A percentile compares a stretch with the other conserved stretches of the same genome.
phyloP scores from a whole-genome alignment of 23 red algal species.

The Gracilariopsis chorda region DNA sequence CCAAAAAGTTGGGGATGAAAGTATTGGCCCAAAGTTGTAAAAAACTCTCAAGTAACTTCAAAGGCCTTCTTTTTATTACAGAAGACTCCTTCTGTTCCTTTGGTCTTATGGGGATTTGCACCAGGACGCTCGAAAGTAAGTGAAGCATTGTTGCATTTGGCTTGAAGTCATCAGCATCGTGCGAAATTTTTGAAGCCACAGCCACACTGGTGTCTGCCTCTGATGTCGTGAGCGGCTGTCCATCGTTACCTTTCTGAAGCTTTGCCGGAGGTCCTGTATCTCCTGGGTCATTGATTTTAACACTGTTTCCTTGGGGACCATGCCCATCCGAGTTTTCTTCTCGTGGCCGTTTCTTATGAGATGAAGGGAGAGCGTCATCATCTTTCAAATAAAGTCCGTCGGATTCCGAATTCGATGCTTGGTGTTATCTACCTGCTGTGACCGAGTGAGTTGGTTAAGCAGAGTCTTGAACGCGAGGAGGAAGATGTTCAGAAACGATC shows the following conservation, averaged over 20 bases:
- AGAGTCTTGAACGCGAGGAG: slow-evolving; percentile 74
- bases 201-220: neutral
- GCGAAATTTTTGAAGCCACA: neutral
- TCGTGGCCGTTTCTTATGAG: slow-evolving; percentile 12
- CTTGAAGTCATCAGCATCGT: slow-evolving; percentile 57
- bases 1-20: slow-evolving; percentile 39
- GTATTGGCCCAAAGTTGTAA: slow-evolving; percentile 61
- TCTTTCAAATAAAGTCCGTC: no score
- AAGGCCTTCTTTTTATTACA: slow-evolving; percentile 41
- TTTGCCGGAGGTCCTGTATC: slow-evolving; percentile 35
- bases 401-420: slow-evolving; percentile 52
- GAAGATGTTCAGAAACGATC: slow-evolving; percentile 72
- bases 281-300: neutral
- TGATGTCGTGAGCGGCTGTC: slow-evolving; percentile 21
- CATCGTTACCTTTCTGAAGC: slow-evolving; percentile 18
- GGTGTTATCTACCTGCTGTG: slow-evolving; percentile 69
- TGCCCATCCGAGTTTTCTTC: slow-evolving; percentile 3
- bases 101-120: slow-evolving; percentile 54
- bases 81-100: slow-evolving; percentile 43
- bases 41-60: slow-evolving; percentile 36
- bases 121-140: slow-evolving; percentile 53
- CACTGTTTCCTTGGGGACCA: neutral
- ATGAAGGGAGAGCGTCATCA: neutral
- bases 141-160: slow-evolving; percentile 57
- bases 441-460: slow-evolving; percentile 50